phyloP scores from a whole-genome alignment of 768 basidiomycete species.

The Collybia mongolica region DNA sequence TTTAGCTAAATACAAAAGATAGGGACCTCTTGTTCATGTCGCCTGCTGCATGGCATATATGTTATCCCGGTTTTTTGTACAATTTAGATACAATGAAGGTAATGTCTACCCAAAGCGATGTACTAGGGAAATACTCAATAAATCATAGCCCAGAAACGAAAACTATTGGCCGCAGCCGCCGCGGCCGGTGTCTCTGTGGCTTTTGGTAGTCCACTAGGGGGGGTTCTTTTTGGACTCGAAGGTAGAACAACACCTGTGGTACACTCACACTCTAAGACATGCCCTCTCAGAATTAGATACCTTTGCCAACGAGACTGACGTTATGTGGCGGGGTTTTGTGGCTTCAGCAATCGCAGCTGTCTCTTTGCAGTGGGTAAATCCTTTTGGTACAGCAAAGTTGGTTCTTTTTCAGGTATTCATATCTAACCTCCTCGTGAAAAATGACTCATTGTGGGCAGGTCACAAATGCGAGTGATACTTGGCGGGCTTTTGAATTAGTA shows the following conservation, averaged over 20 bases:
- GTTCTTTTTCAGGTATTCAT: conserved; percentile 67
- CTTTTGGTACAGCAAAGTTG: conserved; percentile 82
- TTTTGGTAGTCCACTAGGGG: conserved; percentile 85
- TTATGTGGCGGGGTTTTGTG: conserved; percentile 87
- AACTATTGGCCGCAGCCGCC: conserved; percentile 78
- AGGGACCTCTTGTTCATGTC: conserved; percentile 87
- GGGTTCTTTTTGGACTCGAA: conserved; percentile 84
- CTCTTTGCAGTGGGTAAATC: conserved; percentile 81
- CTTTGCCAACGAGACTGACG: conserved; percentile 70
- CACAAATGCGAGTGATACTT: conserved; percentile 56
- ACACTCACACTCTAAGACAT: not conserved
- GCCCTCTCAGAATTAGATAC: conserved; percentile 53
- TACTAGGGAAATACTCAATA: not conserved
- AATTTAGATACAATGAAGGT: conserved; percentile 82
- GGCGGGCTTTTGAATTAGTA: conserved; percentile 75
- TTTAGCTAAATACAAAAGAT: conserved; percentile 2
- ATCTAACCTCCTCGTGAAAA: not conserved
- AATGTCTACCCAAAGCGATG: not conserved
- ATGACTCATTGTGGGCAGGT: conserved; percentile 33
- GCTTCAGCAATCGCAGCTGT: conserved; percentile 86
- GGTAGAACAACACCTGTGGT: conserved; percentile 25
- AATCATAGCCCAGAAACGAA: conserved; percentile 68
- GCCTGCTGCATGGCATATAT: conserved; percentile 79
- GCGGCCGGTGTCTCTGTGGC: conserved; percentile 88
- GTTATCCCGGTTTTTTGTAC: conserved; percentile 61